Conservation (phyloP, 2,329 filamentous ascomycete genomes). For the Ophiognomonia clavigignenti-juglandacearum region DNA sequence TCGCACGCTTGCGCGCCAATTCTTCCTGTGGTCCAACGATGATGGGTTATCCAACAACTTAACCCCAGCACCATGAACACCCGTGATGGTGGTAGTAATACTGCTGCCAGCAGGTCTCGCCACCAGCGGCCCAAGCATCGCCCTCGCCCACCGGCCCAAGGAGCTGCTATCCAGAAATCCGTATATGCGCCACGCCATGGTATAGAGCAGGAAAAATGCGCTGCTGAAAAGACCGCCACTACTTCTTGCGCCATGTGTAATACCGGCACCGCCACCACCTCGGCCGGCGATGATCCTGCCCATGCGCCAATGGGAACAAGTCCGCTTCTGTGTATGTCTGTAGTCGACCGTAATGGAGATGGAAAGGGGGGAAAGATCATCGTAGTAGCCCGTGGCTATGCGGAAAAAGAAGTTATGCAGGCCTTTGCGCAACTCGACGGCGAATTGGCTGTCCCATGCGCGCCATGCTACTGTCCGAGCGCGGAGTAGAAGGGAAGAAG, state of each 20-base stretch:
- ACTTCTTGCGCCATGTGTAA: too few relatives aligned
- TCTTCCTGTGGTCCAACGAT: too few relatives aligned
- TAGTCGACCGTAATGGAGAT: not conserved
- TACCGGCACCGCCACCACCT: not conserved
- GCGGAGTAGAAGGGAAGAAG: not conserved
- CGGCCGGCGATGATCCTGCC: too few relatives aligned
- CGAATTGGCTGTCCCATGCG: not conserved
- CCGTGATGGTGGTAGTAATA: too few relatives aligned
- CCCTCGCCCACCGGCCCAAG: not conserved
- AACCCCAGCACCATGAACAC: too few relatives aligned
- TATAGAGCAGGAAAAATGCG: constrained; percentile 16
- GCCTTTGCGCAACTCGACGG: not conserved
- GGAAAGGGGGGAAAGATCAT: constrained; percentile 2
- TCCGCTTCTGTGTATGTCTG: not conserved
- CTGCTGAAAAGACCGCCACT: constrained; percentile 4
- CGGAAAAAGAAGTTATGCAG: not conserved
- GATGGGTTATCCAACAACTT: too few relatives aligned
- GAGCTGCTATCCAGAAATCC: constrained; percentile 12
- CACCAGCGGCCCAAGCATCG: not conserved
- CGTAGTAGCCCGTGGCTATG: constrained; percentile 2
- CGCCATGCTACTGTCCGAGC: not conserved
- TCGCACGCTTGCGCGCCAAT: too few relatives aligned
- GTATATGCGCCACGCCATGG: constrained; percentile 9
- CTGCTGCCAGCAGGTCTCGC: too few relatives aligned
- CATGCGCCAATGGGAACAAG: too few relatives aligned